Base-by-base conservation (phyloP, 2,329 filamentous ascomycete species). In the Fusarium staphyleae region DNA sequence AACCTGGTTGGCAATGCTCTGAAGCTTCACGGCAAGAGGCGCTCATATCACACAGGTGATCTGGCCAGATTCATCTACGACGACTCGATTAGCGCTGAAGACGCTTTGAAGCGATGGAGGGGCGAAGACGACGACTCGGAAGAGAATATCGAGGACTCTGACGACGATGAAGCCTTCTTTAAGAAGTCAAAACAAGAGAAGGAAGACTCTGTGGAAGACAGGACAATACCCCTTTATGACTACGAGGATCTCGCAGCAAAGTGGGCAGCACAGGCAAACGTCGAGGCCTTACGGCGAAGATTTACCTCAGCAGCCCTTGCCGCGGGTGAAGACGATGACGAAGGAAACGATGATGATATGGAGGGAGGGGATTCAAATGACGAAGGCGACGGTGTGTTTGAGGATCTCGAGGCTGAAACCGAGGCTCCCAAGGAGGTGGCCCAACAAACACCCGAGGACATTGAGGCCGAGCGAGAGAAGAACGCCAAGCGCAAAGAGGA, bases 401-500 rank as follows among this genome's bases (percentile, higher is more conserved):
- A 67, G 24, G 81, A 82, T 55, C 81, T 85, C 13, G 80, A 84
- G 30, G 82, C 84, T 60, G 88, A 91, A 32, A 82, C 84, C 60
- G 88, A 91, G 66, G 91, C 90, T 15, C 91, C 97, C 73, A 63
- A 63, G 10, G 39, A 62, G 29, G 60, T 72, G 2, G 70, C 78
- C 8, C 76, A 77, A 9, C 75, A 76, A 49, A 69, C 74, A 2
- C 74, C 73, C 11, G 75, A 78, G n/a, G 78, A 75, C 40, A 80
- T 98, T n/a, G 91, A 93, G 57, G 89, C 87, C 3, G 95, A 99
- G 75, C 89, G 95, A 63, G 91, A 91, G 65, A 89, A 86, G 73
- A 99, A 99, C 68, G 95, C 95, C 2, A 86, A 87, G 62, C 84
- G 90, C 61, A 99, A 99, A 74, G 95, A 97, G 74, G 95, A 99